Conservation (phyloP, 352 stramenopile genomes). For the Pythium chondricola region DNA sequence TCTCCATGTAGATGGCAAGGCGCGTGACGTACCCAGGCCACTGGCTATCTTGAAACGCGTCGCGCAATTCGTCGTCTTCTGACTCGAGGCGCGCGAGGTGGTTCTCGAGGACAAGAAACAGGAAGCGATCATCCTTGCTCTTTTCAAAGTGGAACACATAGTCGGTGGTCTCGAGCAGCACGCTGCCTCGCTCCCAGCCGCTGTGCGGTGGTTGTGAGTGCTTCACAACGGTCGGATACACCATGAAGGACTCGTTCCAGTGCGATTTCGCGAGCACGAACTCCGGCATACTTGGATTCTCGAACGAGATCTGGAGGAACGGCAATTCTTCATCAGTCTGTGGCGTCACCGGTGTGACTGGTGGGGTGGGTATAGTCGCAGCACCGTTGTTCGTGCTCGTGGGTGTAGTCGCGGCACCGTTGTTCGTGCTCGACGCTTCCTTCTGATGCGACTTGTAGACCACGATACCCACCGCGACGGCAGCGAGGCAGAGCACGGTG, state of each 20-base stretch:
- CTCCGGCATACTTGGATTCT: constrained; percentile 19
- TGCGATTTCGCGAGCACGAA: constrained; percentile 52
- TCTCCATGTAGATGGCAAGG: constrained; percentile 58
- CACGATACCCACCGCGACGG: constrained; percentile 7
- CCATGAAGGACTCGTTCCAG: constrained; percentile 64
- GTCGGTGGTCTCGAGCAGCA: constrained; percentile 52
- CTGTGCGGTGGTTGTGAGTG: constrained; percentile 32
- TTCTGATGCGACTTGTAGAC: neutral
- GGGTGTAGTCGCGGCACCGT: too few species aligned
- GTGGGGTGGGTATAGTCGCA: constrained; percentile 4
- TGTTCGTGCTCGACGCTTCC: neutral
- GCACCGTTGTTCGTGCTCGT: constrained; percentile 1
- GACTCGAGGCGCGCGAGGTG: constrained; percentile 31
- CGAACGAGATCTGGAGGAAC: constrained; percentile 42
- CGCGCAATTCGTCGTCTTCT: constrained; percentile 38
- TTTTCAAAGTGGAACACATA: constrained; percentile 70
- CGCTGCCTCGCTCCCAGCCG: constrained; percentile 40
- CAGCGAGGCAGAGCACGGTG: constrained; percentile 3
- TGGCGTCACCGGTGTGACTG: neutral
- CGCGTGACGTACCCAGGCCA: constrained; percentile 55
- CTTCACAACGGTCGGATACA: constrained; percentile 63
- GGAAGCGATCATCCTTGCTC: constrained; percentile 21
- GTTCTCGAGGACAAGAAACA: constrained; percentile 56
- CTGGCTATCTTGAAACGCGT: constrained; percentile 54
- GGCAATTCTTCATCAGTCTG: constrained; percentile 14